Percentiles rank a stretch among this genome's conserved stretches.
Evolutionary conservation across 2,329 filamentous ascomycete genomes (phyloP).

Genomic region (Colletotrichum somersetense): DNA sequence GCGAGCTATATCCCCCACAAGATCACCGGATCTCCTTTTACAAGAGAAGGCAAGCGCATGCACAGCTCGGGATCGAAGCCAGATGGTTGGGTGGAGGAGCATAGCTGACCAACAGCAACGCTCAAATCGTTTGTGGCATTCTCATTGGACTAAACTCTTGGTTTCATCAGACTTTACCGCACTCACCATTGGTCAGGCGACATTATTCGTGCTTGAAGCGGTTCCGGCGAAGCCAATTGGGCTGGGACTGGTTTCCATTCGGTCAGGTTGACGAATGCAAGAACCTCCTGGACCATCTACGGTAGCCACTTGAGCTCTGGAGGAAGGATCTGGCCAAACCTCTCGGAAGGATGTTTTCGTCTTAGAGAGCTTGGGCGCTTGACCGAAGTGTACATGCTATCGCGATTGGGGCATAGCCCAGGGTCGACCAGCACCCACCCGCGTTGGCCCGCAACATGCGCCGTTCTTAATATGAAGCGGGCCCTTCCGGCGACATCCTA

Average conservation of each 20-base stretch:
- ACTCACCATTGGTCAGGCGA: conserved; percentile 57
- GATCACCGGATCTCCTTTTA: conserved; percentile 17
- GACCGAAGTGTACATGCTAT: conserved; percentile 10
- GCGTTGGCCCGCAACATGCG: conserved; percentile 40
- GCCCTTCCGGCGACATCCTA: conserved; percentile 36
- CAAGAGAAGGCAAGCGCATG: conserved; percentile 20
- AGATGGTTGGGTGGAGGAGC: neutral
- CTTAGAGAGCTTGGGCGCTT: conserved; percentile 2
- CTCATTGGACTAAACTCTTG: conserved; percentile 56
- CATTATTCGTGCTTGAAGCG: conserved; percentile 46
- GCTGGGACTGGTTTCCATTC: conserved; percentile 59
- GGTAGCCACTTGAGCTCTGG: neutral
- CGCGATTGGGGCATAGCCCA: conserved; percentile 34
- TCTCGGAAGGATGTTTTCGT: conserved; percentile 14
- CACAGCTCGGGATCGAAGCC: conserved; percentile 7
- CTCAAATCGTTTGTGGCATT: conserved; percentile 43
- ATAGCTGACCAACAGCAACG: conserved; percentile 49
- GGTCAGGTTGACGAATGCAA: conserved; percentile 50
- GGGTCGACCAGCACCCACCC: conserved; percentile 36
- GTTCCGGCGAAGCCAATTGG: conserved; percentile 56
- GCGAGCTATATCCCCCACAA: conserved; percentile 7
- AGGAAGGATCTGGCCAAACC: conserved; percentile 21
- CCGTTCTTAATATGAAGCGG: conserved; percentile 41
- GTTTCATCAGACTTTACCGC: conserved; percentile 47
- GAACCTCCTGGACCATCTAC: conserved; percentile 42